Percentiles rank a stretch among this genome's conserved stretches.
Evolutionary conservation across 2,329 filamentous ascomycete species (phyloP).

Genomic region (Aureobasidium namibiae): DNA sequence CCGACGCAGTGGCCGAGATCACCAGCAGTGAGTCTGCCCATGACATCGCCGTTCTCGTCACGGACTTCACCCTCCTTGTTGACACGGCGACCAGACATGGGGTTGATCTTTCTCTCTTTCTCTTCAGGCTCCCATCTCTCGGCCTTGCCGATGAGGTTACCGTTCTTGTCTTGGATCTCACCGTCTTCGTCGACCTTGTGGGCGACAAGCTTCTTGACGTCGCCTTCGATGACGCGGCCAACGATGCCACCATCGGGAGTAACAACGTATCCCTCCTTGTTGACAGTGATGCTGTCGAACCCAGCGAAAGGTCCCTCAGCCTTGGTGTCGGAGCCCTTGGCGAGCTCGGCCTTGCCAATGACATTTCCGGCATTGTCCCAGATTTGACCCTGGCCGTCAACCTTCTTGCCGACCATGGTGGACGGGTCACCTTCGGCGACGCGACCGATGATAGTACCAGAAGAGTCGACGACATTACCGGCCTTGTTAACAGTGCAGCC

Average conservation of each 20-base stretch:
- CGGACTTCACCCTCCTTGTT: constrained; percentile 47
- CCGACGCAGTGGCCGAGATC: constrained; percentile 45
- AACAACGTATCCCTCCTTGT: constrained; percentile 50
- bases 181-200: constrained; percentile 45
- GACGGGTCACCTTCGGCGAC: constrained; percentile 49
- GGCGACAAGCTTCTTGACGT: constrained; percentile 43
- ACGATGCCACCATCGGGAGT: constrained; percentile 39
- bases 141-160: constrained; percentile 44
- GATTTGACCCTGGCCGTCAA: constrained; percentile 54
- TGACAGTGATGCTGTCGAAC: constrained; percentile 48
- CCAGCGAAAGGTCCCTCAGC: constrained; percentile 53
- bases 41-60: constrained; percentile 42
- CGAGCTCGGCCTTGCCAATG: constrained; percentile 50
- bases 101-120: constrained; percentile 49
- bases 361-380: constrained; percentile 57
- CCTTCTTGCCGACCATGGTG: constrained; percentile 52
- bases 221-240: constrained; percentile 42
- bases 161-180: constrained; percentile 46
- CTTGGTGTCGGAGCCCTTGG: constrained; percentile 41
- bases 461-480: constrained; percentile 53
- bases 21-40: constrained; percentile 43
- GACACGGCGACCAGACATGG: constrained; percentile 49
- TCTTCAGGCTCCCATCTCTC: constrained; percentile 46
- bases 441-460: constrained; percentile 50
- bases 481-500: constrained; percentile 57